Percentiles rank a stretch among this genome's conserved stretches.
Evolutionary conservation across 108 stramenopile species (phyloP).

Genomic region (Fistulifera solaris): DNA sequence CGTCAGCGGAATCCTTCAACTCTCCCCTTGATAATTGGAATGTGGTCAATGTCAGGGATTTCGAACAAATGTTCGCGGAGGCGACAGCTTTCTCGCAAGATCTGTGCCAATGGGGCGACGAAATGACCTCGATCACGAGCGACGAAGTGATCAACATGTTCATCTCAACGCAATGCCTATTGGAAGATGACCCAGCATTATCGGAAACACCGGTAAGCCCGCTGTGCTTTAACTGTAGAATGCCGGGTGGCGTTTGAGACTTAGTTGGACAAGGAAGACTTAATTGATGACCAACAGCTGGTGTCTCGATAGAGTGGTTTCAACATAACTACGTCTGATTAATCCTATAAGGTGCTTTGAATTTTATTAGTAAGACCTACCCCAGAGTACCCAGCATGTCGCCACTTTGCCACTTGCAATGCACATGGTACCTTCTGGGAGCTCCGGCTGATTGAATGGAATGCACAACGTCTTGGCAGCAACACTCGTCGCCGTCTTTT

Average conservation of each 20-base stretch:
- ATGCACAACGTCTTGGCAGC: slow-evolving; percentile 99
- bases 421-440: slow-evolving; percentile 93
- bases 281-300: no score
- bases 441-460: slow-evolving; percentile 94
- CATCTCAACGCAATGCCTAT: no score
- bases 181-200: no score
- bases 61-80: not conserved
- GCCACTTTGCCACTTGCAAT: slow-evolving; percentile 94
- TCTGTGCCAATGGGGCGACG: slow-evolving; percentile 14
- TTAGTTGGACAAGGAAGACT: no score
- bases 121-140: not conserved
- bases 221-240: no score
- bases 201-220: no score
- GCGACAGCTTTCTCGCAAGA: slow-evolving; percentile 13
- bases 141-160: no score
- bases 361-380: slow-evolving; percentile 84
- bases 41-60: not conserved
- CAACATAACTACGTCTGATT: no score
- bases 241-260: no score
- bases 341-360: no score
- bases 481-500: slow-evolving; percentile 82
- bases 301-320: no score
- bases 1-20: not conserved
- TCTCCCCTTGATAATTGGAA: slow-evolving; percentile 9
- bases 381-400: slow-evolving; percentile 98